These are phyloP conservation scores for Berberis thunbergii DNA, from an alignment of 164 flowering plant species.

Conservation along the genomic window DNA sequence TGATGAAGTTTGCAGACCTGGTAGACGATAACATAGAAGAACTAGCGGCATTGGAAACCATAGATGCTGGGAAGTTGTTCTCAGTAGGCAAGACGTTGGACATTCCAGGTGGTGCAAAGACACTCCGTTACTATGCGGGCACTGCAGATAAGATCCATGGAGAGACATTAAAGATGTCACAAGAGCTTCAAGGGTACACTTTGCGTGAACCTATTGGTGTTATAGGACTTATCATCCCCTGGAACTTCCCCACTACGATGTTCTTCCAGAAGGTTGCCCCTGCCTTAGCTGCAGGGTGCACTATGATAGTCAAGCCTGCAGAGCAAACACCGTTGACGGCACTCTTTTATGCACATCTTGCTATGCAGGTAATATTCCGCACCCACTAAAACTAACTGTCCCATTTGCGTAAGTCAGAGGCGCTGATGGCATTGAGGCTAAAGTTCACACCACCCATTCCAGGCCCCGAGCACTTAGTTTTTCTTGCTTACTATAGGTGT, in stretches of 20 bases:
- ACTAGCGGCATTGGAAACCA: constrained; percentile 50
- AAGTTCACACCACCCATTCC: not conserved
- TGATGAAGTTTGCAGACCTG: constrained; percentile 65
- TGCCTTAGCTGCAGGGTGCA: constrained; percentile 83
- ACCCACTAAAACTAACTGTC: too few species aligned
- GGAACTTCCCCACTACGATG: constrained; percentile 63
- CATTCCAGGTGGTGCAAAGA: constrained; percentile 31
- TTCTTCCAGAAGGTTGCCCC: constrained; percentile 53
- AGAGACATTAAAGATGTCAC: constrained; percentile 52
- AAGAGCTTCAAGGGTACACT: constrained; percentile 49
- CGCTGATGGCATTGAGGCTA: not conserved
- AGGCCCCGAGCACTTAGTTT: too few species aligned
- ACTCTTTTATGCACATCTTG: constrained; percentile 61
- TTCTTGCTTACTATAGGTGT: too few species aligned
- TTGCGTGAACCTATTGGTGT: constrained; percentile 74
- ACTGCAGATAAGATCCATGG: constrained; percentile 91
- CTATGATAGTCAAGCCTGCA: constrained; percentile 78
- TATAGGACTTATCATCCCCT: constrained; percentile 69
- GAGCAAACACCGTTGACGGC: constrained; percentile 82
- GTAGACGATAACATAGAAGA: constrained; percentile 54
- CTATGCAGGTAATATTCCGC: constrained; percentile 43
- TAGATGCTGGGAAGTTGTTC: constrained; percentile 66
- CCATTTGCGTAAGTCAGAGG: too few species aligned
- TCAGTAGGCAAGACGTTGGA: constrained; percentile 26
- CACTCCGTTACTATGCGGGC: constrained; percentile 70